phyloP scores from a whole-genome alignment of 2,329 filamentous ascomycete species.

The Tolypocladium album region DNA sequence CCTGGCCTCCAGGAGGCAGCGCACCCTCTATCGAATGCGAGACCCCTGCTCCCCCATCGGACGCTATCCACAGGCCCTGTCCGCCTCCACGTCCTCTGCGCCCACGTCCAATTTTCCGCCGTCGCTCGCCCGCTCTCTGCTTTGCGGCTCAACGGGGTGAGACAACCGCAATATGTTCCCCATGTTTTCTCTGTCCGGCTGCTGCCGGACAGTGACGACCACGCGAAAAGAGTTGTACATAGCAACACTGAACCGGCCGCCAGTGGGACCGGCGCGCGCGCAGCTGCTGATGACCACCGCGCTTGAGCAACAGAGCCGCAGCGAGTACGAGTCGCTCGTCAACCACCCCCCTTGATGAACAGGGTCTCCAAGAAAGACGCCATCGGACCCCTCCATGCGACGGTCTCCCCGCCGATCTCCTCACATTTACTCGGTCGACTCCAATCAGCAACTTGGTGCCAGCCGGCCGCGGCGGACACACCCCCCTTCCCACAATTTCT shows the following conservation, averaged over 20 bases:
- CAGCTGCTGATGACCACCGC: background rate
- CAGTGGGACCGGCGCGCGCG: background rate
- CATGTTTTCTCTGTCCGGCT: background rate
- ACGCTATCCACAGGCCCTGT: background rate
- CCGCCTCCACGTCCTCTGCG: background rate
- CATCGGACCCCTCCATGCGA: background rate
- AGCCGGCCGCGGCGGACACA: background rate
- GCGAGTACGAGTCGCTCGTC: background rate
- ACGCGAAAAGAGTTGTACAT: background rate
- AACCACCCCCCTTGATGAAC: background rate
- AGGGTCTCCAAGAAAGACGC: background rate
- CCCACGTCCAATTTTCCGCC: background rate
- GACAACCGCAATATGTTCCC: background rate
- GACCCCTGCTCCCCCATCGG: background rate
- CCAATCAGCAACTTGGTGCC: background rate
- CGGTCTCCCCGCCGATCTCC: constrained; percentile 1
- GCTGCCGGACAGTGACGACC: background rate
- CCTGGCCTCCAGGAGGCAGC: background rate
- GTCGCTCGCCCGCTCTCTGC: background rate
- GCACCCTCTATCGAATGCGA: background rate
- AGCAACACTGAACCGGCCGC: background rate
- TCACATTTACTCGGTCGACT: background rate
- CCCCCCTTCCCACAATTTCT: constrained; percentile 4
- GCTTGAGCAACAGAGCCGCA: background rate
- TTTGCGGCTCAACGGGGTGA: background rate